These are phyloP conservation scores for Alternaria rosae DNA, from an alignment of 2,329 filamentous ascomycete genomes.

Conservation along the genomic window DNA sequence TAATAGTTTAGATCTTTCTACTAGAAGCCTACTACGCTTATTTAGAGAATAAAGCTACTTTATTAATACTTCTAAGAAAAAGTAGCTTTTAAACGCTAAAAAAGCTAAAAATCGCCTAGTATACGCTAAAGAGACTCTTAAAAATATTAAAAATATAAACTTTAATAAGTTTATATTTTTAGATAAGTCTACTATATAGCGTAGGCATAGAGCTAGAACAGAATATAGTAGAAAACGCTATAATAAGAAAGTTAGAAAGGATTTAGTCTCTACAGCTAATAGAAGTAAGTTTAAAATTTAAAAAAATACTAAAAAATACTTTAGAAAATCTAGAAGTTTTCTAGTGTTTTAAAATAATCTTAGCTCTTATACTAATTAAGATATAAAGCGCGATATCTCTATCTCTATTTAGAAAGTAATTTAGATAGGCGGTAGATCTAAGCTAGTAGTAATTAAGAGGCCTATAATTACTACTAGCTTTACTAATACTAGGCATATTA, in stretches of 20 bases:
- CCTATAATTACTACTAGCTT: neutral
- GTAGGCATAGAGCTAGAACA: neutral
- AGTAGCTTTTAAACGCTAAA: neutral
- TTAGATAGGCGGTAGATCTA: neutral
- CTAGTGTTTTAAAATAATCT: neutral
- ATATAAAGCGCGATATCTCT: neutral
- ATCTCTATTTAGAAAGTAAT: neutral
- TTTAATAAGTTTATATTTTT: neutral
- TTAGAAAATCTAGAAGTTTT: neutral
- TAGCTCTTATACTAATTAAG: neutral
- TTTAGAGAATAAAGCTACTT: neutral
- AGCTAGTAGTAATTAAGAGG: too few relatives aligned
- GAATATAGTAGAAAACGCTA: neutral
- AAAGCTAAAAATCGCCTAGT: neutral
- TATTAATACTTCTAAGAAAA: neutral
- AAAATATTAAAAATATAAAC: neutral
- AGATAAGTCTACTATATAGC: neutral
- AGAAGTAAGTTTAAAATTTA: neutral
- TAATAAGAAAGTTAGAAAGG: neutral
- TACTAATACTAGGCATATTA: neutral
- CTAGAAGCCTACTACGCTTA: neutral
- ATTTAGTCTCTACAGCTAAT: neutral
- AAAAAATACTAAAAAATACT: neutral
- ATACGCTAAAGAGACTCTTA: neutral
- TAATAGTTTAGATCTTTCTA: neutral